Conservation (phyloP, 345 rosid species). For the Acer saccharum region DNA sequence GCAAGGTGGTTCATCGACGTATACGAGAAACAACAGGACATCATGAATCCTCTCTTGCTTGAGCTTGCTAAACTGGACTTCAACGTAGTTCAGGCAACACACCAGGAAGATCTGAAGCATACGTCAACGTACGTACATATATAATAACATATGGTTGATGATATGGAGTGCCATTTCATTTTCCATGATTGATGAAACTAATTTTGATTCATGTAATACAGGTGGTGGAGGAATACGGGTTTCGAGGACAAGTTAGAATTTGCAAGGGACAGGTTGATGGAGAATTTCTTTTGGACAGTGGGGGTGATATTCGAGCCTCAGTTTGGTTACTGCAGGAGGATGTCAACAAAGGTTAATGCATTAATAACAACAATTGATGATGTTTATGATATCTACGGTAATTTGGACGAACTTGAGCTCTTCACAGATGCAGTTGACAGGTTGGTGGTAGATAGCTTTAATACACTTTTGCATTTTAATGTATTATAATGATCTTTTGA, state of each 20-base stretch:
- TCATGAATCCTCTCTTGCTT: conserved; percentile 27
- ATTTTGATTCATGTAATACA: neutral
- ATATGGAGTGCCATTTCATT: no score
- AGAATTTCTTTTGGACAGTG: conserved; percentile 35
- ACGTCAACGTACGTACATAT: conserved; percentile 26
- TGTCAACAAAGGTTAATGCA: conserved; percentile 19
- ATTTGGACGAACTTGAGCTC: neutral
- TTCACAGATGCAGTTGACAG: conserved; percentile 8
- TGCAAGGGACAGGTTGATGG: conserved; percentile 42
- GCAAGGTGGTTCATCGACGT: conserved; percentile 49
- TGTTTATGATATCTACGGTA: conserved; percentile 18
- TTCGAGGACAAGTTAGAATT: conserved; percentile 32
- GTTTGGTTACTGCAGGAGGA: conserved; percentile 28
- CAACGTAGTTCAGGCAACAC: conserved; percentile 38
- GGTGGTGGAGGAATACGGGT: conserved; percentile 45
- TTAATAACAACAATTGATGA: conserved; percentile 29
- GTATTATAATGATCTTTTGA: no score
- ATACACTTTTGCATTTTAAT: no score
- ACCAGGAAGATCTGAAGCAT: conserved; percentile 44
- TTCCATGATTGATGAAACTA: neutral
- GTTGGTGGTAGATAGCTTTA: neutral
- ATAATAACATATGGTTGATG: no score
- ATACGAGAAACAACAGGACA: conserved; percentile 21
- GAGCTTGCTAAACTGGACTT: conserved; percentile 51
- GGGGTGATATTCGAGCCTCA: conserved; percentile 34